These are phyloP conservation scores for Cyberlindnera mycetangii DNA, from an alignment of 805 yeast genomes.

Conservation along the genomic window DNA sequence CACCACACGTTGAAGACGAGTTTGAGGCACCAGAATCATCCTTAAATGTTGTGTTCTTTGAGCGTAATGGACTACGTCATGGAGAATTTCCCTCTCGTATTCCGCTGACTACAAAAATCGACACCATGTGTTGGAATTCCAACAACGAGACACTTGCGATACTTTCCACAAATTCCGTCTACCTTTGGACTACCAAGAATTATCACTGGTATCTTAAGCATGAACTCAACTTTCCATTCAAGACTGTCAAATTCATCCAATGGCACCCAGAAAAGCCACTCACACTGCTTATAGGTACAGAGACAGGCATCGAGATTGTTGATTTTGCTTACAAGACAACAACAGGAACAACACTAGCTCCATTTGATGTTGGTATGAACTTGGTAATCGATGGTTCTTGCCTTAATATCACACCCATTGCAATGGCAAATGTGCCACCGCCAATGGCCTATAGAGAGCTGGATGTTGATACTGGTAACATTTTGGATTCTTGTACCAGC, in stretches of 20 bases:
- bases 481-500: slow-evolving; percentile 64
- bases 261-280: slow-evolving; percentile 93
- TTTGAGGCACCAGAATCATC: slow-evolving; percentile 34
- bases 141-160: slow-evolving; percentile 78
- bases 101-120: slow-evolving; percentile 46
- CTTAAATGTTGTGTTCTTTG: slow-evolving; percentile 69
- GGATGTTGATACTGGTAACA: slow-evolving; percentile 47
- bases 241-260: slow-evolving; percentile 41
- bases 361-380: slow-evolving; percentile 74
- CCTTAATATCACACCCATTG: slow-evolving; percentile 75
- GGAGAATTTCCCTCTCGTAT: slow-evolving; percentile 77
- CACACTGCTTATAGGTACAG: slow-evolving; percentile 64
- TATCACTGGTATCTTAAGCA: slow-evolving; percentile 96
- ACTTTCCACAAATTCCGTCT: slow-evolving; percentile 58
- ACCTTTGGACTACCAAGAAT: slow-evolving; percentile 87
- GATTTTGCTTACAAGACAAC: slow-evolving; percentile 63
- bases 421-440: slow-evolving; percentile 89
- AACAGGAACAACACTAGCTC: slow-evolving; percentile 66
- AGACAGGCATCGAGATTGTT: slow-evolving; percentile 50
- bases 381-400: slow-evolving; percentile 76
- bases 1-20: slow-evolving; percentile 36
- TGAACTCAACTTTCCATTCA: slow-evolving; percentile 43
- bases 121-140: slow-evolving; percentile 71
- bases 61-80: slow-evolving; percentile 88
- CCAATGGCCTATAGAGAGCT: slow-evolving; percentile 78